Evolutionary conservation across 2,329 filamentous ascomycete species (phyloP).

Genomic region (Daldinia sp.): DNA sequence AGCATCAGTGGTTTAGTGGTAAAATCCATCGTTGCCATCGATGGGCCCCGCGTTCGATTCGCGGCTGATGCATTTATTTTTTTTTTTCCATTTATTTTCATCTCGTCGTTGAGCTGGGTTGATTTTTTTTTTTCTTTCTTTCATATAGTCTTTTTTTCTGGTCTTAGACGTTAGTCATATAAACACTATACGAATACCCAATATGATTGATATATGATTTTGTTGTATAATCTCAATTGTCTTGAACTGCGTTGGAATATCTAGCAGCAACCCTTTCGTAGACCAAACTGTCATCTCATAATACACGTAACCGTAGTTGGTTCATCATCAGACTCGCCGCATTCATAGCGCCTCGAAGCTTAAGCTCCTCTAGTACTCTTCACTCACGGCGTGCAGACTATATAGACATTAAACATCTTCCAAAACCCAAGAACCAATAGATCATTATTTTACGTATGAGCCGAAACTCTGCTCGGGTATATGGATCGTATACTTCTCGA

Average conservation of each 20-base stretch:
- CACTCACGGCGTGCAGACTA: neutral
- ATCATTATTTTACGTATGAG: neutral
- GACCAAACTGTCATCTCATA: too few species aligned
- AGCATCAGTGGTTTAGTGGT: slow-evolving; percentile 64
- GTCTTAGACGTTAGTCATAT: too few species aligned
- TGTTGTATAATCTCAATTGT: too few species aligned
- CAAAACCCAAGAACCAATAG: neutral
- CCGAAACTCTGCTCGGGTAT: neutral
- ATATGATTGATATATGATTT: too few species aligned
- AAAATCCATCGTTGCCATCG: slow-evolving; percentile 67
- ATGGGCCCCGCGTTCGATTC: slow-evolving; percentile 63
- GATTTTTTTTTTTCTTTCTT: neutral
- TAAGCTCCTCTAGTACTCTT: too few species aligned
- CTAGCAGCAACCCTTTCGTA: too few species aligned
- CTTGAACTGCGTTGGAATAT: too few species aligned
- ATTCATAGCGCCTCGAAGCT: too few species aligned
- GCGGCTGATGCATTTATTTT: slow-evolving; percentile 54
- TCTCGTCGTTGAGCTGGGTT: neutral
- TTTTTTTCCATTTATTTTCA: neutral
- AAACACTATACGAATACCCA: too few species aligned
- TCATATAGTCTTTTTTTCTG: neutral
- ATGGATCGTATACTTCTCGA: neutral
- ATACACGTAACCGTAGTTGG: too few species aligned
- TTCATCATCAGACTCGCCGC: too few species aligned
- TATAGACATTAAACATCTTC: neutral